These are phyloP conservation scores for Gorgonomyces haynaldii DNA, from an alignment of 192 early-diverging fungal genomes.

Conservation along the genomic window DNA sequence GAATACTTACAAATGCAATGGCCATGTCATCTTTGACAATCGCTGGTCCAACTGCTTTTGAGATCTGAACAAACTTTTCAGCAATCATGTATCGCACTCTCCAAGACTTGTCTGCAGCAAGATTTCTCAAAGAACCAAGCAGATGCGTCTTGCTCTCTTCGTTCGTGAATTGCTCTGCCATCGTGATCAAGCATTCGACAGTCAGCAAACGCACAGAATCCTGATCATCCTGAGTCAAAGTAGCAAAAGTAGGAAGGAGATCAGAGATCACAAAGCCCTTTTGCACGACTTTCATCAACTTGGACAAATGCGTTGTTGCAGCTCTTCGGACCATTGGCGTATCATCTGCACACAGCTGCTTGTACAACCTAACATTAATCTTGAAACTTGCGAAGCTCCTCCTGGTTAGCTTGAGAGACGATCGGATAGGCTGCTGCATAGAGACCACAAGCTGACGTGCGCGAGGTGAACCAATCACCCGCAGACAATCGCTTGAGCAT, in stretches of 20 bases:
- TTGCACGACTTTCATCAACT: constrained; percentile 55
- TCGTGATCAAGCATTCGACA: constrained; percentile 80
- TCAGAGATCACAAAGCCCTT: constrained; percentile 73
- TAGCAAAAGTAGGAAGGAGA: constrained; percentile 62
- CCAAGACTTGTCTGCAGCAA: constrained; percentile 93
- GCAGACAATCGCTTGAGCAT: constrained; percentile 79
- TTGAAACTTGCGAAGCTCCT: constrained; percentile 69
- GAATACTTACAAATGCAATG: constrained; percentile 66
- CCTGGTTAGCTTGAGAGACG: constrained; percentile 60
- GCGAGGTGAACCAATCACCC: constrained; percentile 98
- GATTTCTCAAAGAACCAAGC: constrained; percentile 56
- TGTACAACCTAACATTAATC: constrained; percentile 44
- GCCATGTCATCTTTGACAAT: constrained; percentile 80
- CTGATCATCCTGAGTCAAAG: constrained; percentile 32
- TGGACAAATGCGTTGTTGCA: constrained; percentile 67
- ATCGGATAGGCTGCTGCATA: constrained; percentile 76
- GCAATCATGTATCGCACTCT: constrained; percentile 98
- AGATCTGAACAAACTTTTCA: constrained; percentile 85
- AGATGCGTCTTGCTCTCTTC: constrained; percentile 67
- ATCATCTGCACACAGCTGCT: constrained; percentile 78
- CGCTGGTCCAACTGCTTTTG: constrained; percentile 67
- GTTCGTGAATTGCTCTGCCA: constrained; percentile 65
- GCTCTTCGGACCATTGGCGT: constrained; percentile 98
- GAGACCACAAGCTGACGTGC: constrained; percentile 85
- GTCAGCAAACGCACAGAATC: constrained; percentile 96